phyloP scores from a whole-genome alignment of 768 basidiomycete genomes.

The Macrolepiota dolichaula region DNA sequence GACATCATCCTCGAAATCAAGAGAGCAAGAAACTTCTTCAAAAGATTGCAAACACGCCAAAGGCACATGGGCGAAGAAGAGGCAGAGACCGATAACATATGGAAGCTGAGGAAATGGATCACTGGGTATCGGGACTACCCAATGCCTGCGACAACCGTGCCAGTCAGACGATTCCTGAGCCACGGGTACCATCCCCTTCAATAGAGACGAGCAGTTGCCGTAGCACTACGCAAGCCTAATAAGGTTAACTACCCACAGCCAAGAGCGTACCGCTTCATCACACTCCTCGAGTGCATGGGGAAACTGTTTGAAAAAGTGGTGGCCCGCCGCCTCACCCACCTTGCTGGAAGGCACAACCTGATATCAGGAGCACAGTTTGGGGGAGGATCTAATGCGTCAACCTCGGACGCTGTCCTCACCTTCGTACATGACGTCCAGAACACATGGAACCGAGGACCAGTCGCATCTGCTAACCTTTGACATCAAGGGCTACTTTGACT shows the following conservation, averaged over 20 bases:
- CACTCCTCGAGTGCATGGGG: conserved; percentile 30
- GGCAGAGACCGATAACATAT: background rate
- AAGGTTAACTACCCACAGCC: conserved; percentile 33
- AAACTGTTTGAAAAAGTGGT: conserved; percentile 28
- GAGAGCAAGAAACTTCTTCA: background rate
- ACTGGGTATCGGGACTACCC: conserved; percentile 22
- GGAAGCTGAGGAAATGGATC: conserved; percentile 16
- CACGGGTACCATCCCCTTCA: conserved; percentile 21
- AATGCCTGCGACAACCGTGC: conserved; percentile 15
- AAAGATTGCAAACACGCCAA: background rate
- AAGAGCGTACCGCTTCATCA: conserved; percentile 30
- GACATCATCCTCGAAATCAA: background rate
- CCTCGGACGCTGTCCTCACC: conserved; percentile 18
- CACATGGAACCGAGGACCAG: conserved; percentile 20
- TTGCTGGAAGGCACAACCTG: conserved; percentile 20
- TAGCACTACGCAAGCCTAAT: conserved; percentile 29
- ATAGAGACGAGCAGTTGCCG: conserved; percentile 25
- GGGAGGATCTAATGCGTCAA: conserved; percentile 18
- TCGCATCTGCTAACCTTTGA: conserved; percentile 24
- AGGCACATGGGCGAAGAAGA: background rate
- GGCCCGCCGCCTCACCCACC: conserved; percentile 19
- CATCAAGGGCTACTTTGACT: conserved; percentile 27
- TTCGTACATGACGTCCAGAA: conserved; percentile 23
- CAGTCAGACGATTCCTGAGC: conserved; percentile 18
- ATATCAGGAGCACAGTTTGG: conserved; percentile 23